These are phyloP conservation scores for Neoarthrinium moseri DNA, from an alignment of 2,329 filamentous ascomycete genomes.

Conservation along the genomic window DNA sequence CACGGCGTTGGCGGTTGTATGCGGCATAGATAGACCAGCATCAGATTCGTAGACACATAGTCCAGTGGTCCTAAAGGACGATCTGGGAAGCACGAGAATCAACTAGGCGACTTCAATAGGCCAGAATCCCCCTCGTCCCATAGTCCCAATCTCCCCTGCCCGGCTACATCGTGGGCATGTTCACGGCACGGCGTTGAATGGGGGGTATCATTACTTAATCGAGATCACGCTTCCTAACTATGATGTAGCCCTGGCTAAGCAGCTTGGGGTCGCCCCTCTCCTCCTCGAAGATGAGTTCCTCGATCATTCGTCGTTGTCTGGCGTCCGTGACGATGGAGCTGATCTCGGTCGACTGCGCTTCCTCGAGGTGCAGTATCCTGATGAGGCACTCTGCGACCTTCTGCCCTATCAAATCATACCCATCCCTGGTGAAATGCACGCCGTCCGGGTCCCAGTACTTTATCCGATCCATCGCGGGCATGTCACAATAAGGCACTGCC, in stretches of 20 bases:
- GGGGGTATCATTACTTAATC: constrained; percentile 34
- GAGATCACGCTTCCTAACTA: constrained; percentile 52
- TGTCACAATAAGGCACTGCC: constrained; percentile 52
- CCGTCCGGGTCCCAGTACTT: constrained; percentile 58
- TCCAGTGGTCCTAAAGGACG: no score
- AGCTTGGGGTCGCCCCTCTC: constrained; percentile 45
- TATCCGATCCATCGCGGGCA: constrained; percentile 42
- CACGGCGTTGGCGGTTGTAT: constrained; percentile 1
- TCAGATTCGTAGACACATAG: not conserved
- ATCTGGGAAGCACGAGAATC: no score
- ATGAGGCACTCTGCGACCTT: constrained; percentile 53
- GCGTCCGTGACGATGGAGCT: constrained; percentile 22
- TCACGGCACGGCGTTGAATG: no score
- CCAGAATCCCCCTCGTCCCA: no score
- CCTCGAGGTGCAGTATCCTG: constrained; percentile 37
- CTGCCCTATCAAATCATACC: constrained; percentile 63
- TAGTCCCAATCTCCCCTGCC: no score
- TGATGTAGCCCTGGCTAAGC: constrained; percentile 52
- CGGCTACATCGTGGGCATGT: no score
- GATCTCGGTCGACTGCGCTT: constrained; percentile 29
- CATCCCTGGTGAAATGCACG: constrained; percentile 55
- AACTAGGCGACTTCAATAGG: no score
- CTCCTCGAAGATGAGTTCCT: constrained; percentile 46
- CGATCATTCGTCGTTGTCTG: constrained; percentile 28
- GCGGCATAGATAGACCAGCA: constrained; percentile 1